Base-by-base conservation (phyloP, 2,329 filamentous ascomycete species). In the Alternaria rosae region DNA sequence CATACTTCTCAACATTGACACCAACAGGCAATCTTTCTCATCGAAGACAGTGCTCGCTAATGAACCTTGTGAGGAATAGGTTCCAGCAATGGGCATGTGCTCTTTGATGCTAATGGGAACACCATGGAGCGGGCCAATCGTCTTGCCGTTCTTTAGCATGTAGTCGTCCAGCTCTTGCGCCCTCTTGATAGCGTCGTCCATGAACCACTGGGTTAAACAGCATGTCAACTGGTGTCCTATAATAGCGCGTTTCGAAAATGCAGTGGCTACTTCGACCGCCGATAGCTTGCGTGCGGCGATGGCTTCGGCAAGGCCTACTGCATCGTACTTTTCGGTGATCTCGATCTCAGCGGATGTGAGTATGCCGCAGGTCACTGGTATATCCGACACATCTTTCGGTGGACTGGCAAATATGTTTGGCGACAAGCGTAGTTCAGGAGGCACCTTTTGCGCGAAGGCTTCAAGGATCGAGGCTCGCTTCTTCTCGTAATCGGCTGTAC, bases 51-150 rank as follows among this genome's bases (percentile, higher is more conserved):
- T 84, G 67, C 76, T 84, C 5, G 75, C 79, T 32, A 82, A 81
- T 45, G 81, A 78, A 21, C 86, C 87, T 73, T 88, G 77, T 64
- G 87, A 88, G 0, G 85, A 88, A 13, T 82, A 83, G 9, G 88
- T 85, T 84, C 74, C 79, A 20, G 78, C 77, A 44, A 83, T 75
- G 45, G 82, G 79, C 66, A 83, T 82, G 44, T 82, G 81, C 48
- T 83, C 73, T 55, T 89, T 89, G 17, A 87, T 73, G 1, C 82
- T 84, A 62, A 87, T 76, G 0, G 85, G 85, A 4, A 87, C 74
- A 1, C 84, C 85, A 70, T 85, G 85, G 6, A 83, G 68, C 35
- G 83, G 32, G 2, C 70, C 70, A 2, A 67, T 50, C 0, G 67
- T 65, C 42, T 66, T 67, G 11, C 69, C 68, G 21, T 62, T 65